Conservation (phyloP, 371 early-diverging fungal genomes). For the Amoeboradix gromovi region DNA sequence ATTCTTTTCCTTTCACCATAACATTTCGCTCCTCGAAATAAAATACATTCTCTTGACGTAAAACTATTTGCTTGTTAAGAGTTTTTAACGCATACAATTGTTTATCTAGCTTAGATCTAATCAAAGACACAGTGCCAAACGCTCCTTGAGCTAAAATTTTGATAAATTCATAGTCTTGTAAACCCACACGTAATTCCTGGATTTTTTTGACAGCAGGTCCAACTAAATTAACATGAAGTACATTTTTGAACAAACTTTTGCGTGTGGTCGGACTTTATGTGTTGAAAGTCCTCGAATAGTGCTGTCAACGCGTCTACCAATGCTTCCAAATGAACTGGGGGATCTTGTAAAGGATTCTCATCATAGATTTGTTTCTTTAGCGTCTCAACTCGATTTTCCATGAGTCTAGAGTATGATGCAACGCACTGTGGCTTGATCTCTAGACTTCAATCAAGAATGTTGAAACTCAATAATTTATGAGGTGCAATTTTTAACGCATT, state of each 20-base stretch:
- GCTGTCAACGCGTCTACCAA: slow-evolving; percentile 31
- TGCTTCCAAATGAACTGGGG: slow-evolving; percentile 12
- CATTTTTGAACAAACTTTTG: slow-evolving; percentile 21
- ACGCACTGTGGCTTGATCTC: background rate
- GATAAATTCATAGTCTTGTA: slow-evolving; percentile 53
- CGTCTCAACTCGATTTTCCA: background rate
- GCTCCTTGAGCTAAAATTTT: slow-evolving; percentile 64
- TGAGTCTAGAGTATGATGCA: background rate
- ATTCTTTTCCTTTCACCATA: slow-evolving; percentile 7
- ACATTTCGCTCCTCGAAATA: slow-evolving; percentile 17
- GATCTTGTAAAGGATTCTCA: background rate
- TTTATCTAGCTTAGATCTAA: slow-evolving; percentile 29
- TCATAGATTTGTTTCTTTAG: background rate
- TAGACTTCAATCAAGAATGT: background rate
- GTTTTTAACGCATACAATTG: slow-evolving; percentile 82
- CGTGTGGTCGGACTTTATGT: slow-evolving; percentile 10
- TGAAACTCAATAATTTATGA: too few relatives aligned
- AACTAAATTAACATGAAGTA: slow-evolving; percentile 17
- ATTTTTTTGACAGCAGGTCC: slow-evolving; percentile 22
- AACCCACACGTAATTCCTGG: slow-evolving; percentile 31
- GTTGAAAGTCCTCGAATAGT: slow-evolving; percentile 24
- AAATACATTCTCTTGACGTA: slow-evolving; percentile 41
- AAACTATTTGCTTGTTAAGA: slow-evolving; percentile 49
- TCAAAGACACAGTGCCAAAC: slow-evolving; percentile 58
- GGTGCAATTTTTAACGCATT: slow-evolving; percentile 1